Evolutionary conservation across 352 stramenopile genomes (phyloP).

Genomic region (Thalassiosira exigua): DNA sequence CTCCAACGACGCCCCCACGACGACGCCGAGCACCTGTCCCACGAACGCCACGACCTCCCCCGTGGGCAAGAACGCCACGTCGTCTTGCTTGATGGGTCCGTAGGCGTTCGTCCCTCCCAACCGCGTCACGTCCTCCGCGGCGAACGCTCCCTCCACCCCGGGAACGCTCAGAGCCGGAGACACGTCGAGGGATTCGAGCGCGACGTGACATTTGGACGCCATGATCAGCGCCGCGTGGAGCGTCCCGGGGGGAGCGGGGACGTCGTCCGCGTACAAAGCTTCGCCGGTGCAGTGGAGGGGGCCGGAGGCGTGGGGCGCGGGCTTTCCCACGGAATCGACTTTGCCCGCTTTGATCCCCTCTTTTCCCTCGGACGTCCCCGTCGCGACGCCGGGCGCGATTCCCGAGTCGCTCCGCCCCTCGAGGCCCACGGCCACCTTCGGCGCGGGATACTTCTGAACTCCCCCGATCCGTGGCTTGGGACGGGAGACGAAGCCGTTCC

Average conservation of each 20-base stretch:
- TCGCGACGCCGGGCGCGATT: neutral
- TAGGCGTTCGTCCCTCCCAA: conserved; percentile 74
- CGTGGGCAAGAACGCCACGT: conserved; percentile 73
- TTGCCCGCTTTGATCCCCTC: conserved; percentile 17
- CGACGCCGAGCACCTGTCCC: conserved; percentile 76
- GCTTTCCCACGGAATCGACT: conserved; percentile 86
- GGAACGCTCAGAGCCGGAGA: conserved; percentile 87
- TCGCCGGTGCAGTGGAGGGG: conserved; percentile 94
- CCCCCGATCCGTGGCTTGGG: conserved; percentile 80
- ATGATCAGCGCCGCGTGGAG: conserved; percentile 93
- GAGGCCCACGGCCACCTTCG: conserved; percentile 69
- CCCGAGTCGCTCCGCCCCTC: conserved; percentile 56
- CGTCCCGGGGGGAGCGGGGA: conserved; percentile 87
- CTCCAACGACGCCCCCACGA: conserved; percentile 71
- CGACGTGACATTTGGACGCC: conserved; percentile 82
- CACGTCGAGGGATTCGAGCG: conserved; percentile 89
- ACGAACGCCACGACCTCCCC: conserved; percentile 68
- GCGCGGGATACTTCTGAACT: conserved; percentile 74
- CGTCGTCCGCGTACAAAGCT: conserved; percentile 94
- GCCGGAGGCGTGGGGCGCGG: conserved; percentile 91
- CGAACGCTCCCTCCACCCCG: conserved; percentile 90
- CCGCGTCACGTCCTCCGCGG: conserved; percentile 70
- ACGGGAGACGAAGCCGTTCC: conserved; percentile 73
- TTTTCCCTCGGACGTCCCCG: conserved; percentile 19
- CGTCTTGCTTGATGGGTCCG: conserved; percentile 75